Base-by-base conservation (phyloP, 805 yeast species). In the Candida silvatica region DNA sequence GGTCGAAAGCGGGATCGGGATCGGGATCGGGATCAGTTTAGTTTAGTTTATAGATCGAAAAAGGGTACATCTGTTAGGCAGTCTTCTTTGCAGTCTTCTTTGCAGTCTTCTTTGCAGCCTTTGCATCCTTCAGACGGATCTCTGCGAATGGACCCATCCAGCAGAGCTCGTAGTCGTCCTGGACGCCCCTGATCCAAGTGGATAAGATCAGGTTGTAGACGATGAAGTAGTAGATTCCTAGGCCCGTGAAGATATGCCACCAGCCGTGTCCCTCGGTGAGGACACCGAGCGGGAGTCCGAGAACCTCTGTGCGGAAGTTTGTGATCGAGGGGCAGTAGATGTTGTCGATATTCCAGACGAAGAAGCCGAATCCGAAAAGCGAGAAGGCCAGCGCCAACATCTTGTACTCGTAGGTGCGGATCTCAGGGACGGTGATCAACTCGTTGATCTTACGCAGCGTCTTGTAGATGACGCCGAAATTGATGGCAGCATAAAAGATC, bases 231-330 rank as follows among this genome's bases (percentile, higher is more conserved):
- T 90, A 90, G 8, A 90, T 92, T 2, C 97, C 95, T 16, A 77
- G 62, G 1, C 95, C 94, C 0, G 92, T 83, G 43, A 83, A 67
- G 8, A 83, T 61, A 53, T 90, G 97, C 97, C 97, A 90, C 97
- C 97, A 90, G 17, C 94, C 95, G 51, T 90, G 97, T 20, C 94
- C 81, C 57, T 90, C 97, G 24, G 90, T 64, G 3, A 90, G 44
- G 41, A 86, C 71, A 2, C 97, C 97, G 35, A 80, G 71, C 1
- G 97, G 97, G 61, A 81, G 69, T 3, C 97, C 94, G 11, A 77
- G 55, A 14, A 41, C 38, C 4, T 60, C 45, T 39, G 92, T 70
- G 55, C 96, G 71, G 12, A 73, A 49, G 5, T 57, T 40, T 27
- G 77, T 68, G 57, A 84, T 77, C 17, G 56, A 54, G 12, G 62